Evolutionary conservation across 2,329 filamentous ascomycete genomes (phyloP).

Genomic region (Neoascochyta sp.): DNA sequence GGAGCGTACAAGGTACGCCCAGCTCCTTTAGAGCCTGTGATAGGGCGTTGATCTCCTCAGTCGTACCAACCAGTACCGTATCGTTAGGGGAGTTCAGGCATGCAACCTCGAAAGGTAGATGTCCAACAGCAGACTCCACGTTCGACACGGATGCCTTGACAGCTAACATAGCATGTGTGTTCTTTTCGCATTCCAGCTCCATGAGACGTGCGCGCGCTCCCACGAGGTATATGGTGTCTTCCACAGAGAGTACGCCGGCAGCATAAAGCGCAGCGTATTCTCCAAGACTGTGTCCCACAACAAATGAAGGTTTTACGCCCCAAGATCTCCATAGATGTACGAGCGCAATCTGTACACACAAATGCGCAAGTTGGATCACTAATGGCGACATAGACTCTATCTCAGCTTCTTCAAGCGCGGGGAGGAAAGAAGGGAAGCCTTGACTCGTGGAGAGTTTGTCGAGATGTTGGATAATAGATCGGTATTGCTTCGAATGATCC

Average conservation of each 20-base stretch:
- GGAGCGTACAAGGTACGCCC: neutral
- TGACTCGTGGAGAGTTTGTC: too few species aligned
- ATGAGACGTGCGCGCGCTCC: slow-evolving; percentile 32
- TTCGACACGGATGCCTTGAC: slow-evolving; percentile 5
- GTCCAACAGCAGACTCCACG: neutral
- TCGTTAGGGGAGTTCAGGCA: slow-evolving; percentile 28
- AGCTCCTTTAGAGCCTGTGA: neutral
- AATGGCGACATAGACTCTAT: slow-evolving; percentile 6
- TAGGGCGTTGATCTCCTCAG: neutral
- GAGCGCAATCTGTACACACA: slow-evolving; percentile 40
- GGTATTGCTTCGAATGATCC: too few species aligned
- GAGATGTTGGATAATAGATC: too few species aligned
- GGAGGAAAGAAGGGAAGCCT: slow-evolving; percentile 30
- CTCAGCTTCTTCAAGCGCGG: slow-evolving; percentile 8
- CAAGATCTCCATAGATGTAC: slow-evolving; percentile 10
- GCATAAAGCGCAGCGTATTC: slow-evolving; percentile 40
- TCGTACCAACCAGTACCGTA: slow-evolving; percentile 21
- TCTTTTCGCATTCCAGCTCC: slow-evolving; percentile 20
- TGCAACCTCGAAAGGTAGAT: slow-evolving; percentile 11
- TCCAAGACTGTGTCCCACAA: slow-evolving; percentile 31
- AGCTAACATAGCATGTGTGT: slow-evolving; percentile 36
- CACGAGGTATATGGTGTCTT: slow-evolving; percentile 36
- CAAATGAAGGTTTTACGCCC: slow-evolving; percentile 12
- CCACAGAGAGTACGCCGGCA: slow-evolving; percentile 33
- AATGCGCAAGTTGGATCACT: slow-evolving; percentile 41